Percentiles rank a stretch among this genome's conserved stretches.
These are phyloP conservation scores for Diaporthe sp. DNA, from an alignment of 2,329 filamentous ascomycete species.

Conservation along the genomic window DNA sequence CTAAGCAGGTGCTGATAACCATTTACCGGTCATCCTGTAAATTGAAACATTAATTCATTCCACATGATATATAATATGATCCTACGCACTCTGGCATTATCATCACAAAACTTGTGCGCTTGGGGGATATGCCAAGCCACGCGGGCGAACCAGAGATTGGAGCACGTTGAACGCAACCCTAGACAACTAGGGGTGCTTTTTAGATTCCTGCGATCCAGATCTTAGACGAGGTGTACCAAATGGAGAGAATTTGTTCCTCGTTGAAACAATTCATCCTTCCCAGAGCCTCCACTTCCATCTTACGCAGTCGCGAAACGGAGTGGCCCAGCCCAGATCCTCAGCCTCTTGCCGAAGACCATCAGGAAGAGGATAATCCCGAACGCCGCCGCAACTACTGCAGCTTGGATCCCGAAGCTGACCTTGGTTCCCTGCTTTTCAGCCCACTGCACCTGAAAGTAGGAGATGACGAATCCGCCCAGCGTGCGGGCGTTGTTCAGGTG, in stretches of 20 bases:
- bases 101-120: no score
- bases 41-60: no score
- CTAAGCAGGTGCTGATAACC: no score
- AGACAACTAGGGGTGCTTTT: background rate
- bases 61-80: no score
- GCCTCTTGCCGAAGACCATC: conserved; percentile 49
- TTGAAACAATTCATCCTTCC: background rate
- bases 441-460: conserved; percentile 68
- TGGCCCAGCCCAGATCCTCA: conserved; percentile 51
- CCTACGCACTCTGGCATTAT: no score
- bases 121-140: no score
- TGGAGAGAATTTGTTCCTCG: background rate
- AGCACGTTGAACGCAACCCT: no score
- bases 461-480: conserved; percentile 64
- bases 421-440: conserved; percentile 58
- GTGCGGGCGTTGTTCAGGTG: conserved; percentile 66
- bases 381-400: conserved; percentile 52
- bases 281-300: background rate
- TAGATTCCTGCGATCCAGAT: background rate
- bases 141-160: background rate
- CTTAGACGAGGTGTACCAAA: background rate
- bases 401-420: conserved; percentile 62
- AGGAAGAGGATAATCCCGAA: conserved; percentile 48
- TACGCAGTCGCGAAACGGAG: conserved; percentile 50
- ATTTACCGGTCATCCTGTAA: no score